Percentiles rank a stretch among this genome's conserved stretches.
Conservation (phyloP, 2,329 filamentous ascomycete genomes). For the Clarireedia monteithiana region DNA sequence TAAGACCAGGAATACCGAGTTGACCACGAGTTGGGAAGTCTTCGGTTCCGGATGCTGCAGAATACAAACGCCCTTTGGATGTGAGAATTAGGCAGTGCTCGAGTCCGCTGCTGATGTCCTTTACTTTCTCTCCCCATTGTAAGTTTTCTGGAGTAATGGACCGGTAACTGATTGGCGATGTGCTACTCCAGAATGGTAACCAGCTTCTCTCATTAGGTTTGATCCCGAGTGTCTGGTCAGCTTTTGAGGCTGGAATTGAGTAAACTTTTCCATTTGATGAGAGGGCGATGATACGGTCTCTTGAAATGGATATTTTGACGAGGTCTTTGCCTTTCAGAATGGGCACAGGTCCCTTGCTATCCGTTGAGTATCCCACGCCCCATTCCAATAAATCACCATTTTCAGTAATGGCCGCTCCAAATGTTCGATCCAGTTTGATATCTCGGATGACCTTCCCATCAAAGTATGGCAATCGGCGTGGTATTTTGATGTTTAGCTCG, state of each 20-base stretch:
- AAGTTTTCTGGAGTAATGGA: slow-evolving; percentile 58
- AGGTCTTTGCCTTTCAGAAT: slow-evolving; percentile 81
- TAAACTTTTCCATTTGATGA: slow-evolving; percentile 71
- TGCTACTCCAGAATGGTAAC: slow-evolving; percentile 64
- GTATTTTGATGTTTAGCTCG: slow-evolving; percentile 71
- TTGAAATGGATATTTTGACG: slow-evolving; percentile 65
- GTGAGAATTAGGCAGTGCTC: slow-evolving; percentile 86
- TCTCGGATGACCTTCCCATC: slow-evolving; percentile 78
- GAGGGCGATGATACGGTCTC: slow-evolving; percentile 76
- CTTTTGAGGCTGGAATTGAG: slow-evolving; percentile 69
- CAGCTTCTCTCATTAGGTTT: slow-evolving; percentile 59
- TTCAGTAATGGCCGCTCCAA: slow-evolving; percentile 82
- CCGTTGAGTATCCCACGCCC: slow-evolving; percentile 68
- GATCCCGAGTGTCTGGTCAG: slow-evolving; percentile 58
- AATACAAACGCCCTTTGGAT: slow-evolving; percentile 76
- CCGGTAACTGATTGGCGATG: slow-evolving; percentile 61
- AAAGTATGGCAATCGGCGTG: slow-evolving; percentile 72
- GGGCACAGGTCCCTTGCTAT: slow-evolving; percentile 52
- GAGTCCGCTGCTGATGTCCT: slow-evolving; percentile 66
- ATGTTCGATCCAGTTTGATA: slow-evolving; percentile 72
- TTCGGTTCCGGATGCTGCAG: slow-evolving; percentile 72
- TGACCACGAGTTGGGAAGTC: slow-evolving; percentile 78
- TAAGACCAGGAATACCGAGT: slow-evolving; percentile 76
- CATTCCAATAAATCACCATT: slow-evolving; percentile 87
- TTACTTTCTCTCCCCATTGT: slow-evolving; percentile 62